Evolutionary conservation across 495 filamentous ascomycete species (phyloP), one percentile per base, ranked within the genome.

Genomic region (Alectoria sarmentosa): DNA sequence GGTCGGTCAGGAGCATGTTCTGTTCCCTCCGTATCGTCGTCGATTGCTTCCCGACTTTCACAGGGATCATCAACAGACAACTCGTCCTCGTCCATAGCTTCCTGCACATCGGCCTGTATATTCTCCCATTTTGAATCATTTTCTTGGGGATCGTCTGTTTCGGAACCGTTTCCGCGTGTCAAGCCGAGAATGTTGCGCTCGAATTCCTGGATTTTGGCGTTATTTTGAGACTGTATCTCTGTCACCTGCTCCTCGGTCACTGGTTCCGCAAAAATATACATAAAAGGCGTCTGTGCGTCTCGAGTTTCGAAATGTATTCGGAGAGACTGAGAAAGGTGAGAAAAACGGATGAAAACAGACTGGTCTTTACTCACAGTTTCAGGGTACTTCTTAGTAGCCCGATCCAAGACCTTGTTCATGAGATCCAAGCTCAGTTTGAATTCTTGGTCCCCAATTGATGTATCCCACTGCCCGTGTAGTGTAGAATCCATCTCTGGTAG

Each of bases 261-360:
- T 13, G 94, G 93, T 75, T 96, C 88, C 34, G 86, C 91, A 69
- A 96, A 92, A 34, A 96, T 83, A 69, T 91, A 90, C 90, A 97
- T 96, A 69, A 85, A 88, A 0, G 88, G 85, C 0, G 77, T 76
- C 32, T 69, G 48, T 6, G 73, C 74, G 9, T 83, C 81, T 23
- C 89, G 80, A 0, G 92, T 89, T 75, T 99, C 92, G 66, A 99
- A 90, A 72, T 92, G 88, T 44, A 99, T 70, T 3, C 94, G 88
- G 8, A 99, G 74, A 2, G 90, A 92, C 76, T 84, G 6, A 61
- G 26, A 39, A 61, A 28, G 21, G 34, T 80, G 62, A 78, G 76
- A 34, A 48, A 65, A 15, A 23, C 32, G 11, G 3, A 23, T 32
- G 37, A 19, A 2, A 8, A 63, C 26, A 21, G 38, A 41, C 2